phyloP scores from a whole-genome alignment of 1,284 basidiomycete species.

The Lignosus rhinocerotis region DNA sequence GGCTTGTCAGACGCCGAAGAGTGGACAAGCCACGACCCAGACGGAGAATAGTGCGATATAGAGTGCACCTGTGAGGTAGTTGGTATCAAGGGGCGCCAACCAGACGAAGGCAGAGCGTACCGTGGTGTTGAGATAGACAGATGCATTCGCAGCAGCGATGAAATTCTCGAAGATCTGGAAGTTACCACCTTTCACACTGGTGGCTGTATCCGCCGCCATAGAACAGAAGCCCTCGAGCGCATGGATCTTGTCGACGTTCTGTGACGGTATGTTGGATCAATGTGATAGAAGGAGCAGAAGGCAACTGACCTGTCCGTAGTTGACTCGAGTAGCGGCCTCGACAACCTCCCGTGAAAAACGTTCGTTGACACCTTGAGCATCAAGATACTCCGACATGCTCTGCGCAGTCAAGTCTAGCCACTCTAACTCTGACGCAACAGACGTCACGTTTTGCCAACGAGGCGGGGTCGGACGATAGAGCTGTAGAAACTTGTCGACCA shows the following conservation, averaged over 20 bases:
- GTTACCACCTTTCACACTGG: slow-evolving; percentile 79
- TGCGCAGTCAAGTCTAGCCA: slow-evolving; percentile 54
- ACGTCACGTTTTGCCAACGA: slow-evolving; percentile 64
- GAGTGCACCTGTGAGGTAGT: slow-evolving; percentile 46
- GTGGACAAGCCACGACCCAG: slow-evolving; percentile 46
- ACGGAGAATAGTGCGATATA: slow-evolving; percentile 45
- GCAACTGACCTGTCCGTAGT: slow-evolving; percentile 76
- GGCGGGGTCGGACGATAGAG: slow-evolving; percentile 64
- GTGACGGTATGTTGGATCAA: background rate
- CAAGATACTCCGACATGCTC: slow-evolving; percentile 63
- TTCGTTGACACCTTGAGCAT: slow-evolving; percentile 53
- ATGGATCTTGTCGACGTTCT: slow-evolving; percentile 79
- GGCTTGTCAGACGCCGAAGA: slow-evolving; percentile 14
- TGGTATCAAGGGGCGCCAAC: background rate
- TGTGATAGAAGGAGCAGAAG: background rate
- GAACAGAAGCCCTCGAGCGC: slow-evolving; percentile 76
- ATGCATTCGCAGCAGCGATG: slow-evolving; percentile 68
- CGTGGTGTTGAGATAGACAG: slow-evolving; percentile 65
- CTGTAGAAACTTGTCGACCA: slow-evolving; percentile 54
- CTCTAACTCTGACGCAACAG: slow-evolving; percentile 54
- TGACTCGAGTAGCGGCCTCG: slow-evolving; percentile 84
- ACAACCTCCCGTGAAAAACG: slow-evolving; percentile 78
- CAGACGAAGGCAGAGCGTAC: slow-evolving; percentile 40
- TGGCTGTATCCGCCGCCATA: slow-evolving; percentile 74
- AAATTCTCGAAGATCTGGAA: slow-evolving; percentile 86